Base-by-base conservation (phyloP, 2,329 filamentous ascomycete species). In the Annulohypoxylon truncatum region DNA sequence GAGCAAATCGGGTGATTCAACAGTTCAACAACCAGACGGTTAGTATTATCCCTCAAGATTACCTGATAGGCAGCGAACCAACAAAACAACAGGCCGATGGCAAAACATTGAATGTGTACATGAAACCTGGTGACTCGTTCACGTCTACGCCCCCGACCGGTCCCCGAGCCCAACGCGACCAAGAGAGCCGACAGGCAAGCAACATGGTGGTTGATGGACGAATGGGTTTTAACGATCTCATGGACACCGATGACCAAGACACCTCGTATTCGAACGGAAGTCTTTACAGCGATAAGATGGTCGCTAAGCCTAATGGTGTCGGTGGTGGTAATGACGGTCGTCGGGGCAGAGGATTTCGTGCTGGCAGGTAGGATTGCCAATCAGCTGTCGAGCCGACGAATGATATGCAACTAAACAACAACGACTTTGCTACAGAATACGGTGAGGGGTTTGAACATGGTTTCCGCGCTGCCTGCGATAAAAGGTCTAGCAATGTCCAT, bases 21-120 rank as follows among this genome's bases (percentile, higher is more conserved):
- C 92, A 85, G 2, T 95, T 95, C 78, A 90, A 96, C 79, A 89
- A 91, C 76, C 90, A 93, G 81, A 93, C 88, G 75, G 92, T 92
- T 77, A 71, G 88, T 79, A 35, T 35, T 52, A 46, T 28, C 20
- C 38, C 20, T 42, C n/a, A 6, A 38, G 10, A 3, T 12, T 46
- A 31, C 22, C 28, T 28, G 22, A 13, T 29, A 31, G 22, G 10
- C 28, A 40, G 44, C 26, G 52, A 26, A 57, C 56, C 58, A 56
- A 54, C 31, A 46, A 57, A 7, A 22, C 22, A 57, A 22, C 66
- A 89, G 91, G 92, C 92, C 74, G 92, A 95, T 73, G 92, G 92
- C 50, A 85, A 90, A 70, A 79, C 91, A 13, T 85, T 95, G 58
- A 87, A 91, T 75, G 90, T 95, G 38, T 94, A 91, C 77, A 81